Base-by-base conservation (phyloP, 2,329 filamentous ascomycete species). In the Penicillium fuscoglaucum region DNA sequence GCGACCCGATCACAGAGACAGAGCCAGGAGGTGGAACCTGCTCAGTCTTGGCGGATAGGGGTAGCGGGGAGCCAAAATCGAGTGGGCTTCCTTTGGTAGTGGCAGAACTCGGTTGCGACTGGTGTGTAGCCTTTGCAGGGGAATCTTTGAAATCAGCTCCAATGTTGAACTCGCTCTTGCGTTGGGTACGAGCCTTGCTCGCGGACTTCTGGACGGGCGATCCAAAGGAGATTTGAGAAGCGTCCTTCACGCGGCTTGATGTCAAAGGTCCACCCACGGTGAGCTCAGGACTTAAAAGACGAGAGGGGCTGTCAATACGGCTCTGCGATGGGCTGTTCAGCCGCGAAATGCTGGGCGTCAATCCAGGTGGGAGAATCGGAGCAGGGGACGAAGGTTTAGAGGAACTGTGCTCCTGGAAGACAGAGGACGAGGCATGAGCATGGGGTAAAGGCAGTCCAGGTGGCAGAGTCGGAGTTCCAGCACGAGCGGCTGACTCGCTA, bases 381-480 rank as follows among this genome's bases (percentile, higher is more conserved):
- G 66, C 58, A 13, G 72, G 68, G 12, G 68, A 70, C 6, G 64
- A 64, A 6, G 68, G 72, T 53, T 71, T 74, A 1, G 73, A 70
- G 15, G 66, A 63, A 24, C 64, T 68, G 1, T 67, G 67, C 24
- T 73, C 72, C 13, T 73, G 71, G 28, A 74, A 70, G 17, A 73
- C 62, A 2, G 67, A 58, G n/a, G 74, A 67, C 0, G 70, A 68
- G 19, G 75, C 69, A 64, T 78, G 76, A 6, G 70, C 71, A 56
- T 76, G 76, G 3, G 76, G 76, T 37, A 79, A 61, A 24, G 75
- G 73, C n/a, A 78, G 68, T 1, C 76, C 76, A 8, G 76, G 76
- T 12, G 76, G 76, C 9, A 77, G 61, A 46, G 69, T 70, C 4
- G 76, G 76, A 2, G 76, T 78, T 4, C 74, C 74, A 47, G 71